Evolutionary conservation across 2,329 filamentous ascomycete species (phyloP), one percentile per base, ranked within the genome.

Genomic region (Malbranchea cinnamomea): DNA sequence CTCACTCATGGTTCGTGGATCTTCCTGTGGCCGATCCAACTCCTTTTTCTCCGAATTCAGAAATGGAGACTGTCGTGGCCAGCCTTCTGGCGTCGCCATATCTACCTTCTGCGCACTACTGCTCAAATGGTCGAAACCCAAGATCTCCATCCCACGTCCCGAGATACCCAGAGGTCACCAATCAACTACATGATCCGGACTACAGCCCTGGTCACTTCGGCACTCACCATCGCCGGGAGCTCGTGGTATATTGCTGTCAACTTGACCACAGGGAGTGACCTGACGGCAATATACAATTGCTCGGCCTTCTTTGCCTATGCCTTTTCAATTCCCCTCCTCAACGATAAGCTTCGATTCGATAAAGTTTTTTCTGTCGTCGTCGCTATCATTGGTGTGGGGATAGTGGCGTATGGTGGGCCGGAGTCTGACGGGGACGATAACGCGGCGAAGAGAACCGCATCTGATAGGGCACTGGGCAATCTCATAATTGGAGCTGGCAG

Each of bases 241-340:
- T 87, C 78, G 45, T 98, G 89, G 89, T 98, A 95, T 48, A 67
- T 95, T 20, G 87, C 89, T 10, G 87, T 98, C 35, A 81, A 83
- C 56, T 60, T 93, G 63, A 98, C 89, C 1, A 93, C 81, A 3
- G 79, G 89, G 2, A 84, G 79, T 41, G 89, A 98, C 54, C 59
- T 98, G 44, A 98, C 89, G 1, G 89, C 89, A 31, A 98, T 98
- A 45, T 98, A 98, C 68, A 98, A 98, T 59, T 98, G 89, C 65
- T 92, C 82, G 31, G 87, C 89, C 35, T 98, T 98, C 58, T 98
- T 98, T 53, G 89, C 89, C 28, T 98, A 98, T 50, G 87, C 82
- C 8, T 98, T 98, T 51, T 91, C 81, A 26, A 84, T 98, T 25
- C 84, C 85, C 1, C 58, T 98, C 11, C 65, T 98, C 2, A 74